Base-by-base conservation (phyloP, 371 early-diverging fungal species). In the Mortierella sp. region DNA sequence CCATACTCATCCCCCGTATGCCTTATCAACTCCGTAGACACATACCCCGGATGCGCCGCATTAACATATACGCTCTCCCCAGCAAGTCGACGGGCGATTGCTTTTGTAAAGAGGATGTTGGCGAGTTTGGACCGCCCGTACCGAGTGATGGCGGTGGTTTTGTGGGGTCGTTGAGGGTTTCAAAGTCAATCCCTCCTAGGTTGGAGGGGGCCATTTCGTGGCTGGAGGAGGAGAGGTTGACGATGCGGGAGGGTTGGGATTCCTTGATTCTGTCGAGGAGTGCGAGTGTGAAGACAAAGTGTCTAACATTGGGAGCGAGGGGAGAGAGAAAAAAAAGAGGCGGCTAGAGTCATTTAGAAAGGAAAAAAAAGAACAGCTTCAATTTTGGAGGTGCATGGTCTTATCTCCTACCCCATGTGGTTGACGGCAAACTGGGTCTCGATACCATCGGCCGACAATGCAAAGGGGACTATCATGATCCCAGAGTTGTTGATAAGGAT, bases 391-490 rank as follows among this genome's bases (percentile, higher is more conserved):
- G 55, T 24, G 54, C 5, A n/a, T 5, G 21, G 24, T 26, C 31
- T 37, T 34, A 10, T 5, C 3, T 5, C 64, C 21, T 64, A 64
- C 64, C 64, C 75, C 64, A 97, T 83, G 76, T 96, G 96, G 88
- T 97, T 96, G n/a, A 91, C 89, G 2, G 90, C 94, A 72, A 93
- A 94, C 87, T 96, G 96, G 70, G 88, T 79, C 87, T 96, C 96
- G 28, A 93, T 85, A 19, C 94, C 95, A 81, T 96, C 96, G 51
- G 85, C 85, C 5, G 95, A 93, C 26, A 89, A 74, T 0, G 87
- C 87, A 43, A 89, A 91, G 0, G 96, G 95, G 19, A 89, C 82
- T 19, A 82, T 82, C 95, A 95, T 94, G 46, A 96, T 89, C 26
- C 95, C 96, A 9, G 92, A 92, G 67, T 94, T 93, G 76, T 91